These are phyloP conservation scores for Candida patagonica DNA, from an alignment of 805 yeast genomes.

Conservation along the genomic window DNA sequence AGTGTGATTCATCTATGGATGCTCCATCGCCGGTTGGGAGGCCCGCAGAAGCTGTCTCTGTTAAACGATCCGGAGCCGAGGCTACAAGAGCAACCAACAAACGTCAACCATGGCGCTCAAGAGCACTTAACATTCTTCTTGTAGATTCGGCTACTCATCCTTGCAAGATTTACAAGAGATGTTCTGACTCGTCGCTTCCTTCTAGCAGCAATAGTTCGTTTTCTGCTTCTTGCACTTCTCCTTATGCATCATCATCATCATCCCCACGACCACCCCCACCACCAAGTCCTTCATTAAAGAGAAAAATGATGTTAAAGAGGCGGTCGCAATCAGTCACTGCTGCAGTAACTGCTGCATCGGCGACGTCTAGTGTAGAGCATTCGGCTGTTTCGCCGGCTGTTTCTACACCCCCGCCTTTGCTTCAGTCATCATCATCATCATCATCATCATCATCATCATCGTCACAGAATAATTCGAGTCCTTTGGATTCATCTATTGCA, in stretches of 20 bases:
- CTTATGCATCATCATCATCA: no score
- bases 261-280: constrained; percentile 1
- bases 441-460: constrained; percentile 7
- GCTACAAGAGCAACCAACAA: background rate
- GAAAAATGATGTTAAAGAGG: background rate
- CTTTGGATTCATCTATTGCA: background rate
- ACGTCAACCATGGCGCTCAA: background rate
- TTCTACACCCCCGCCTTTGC: background rate
- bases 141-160: background rate
- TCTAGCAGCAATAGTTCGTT: background rate
- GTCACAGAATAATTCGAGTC: background rate
- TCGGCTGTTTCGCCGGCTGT: background rate
- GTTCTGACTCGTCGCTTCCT: background rate
- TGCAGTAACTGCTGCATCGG: constrained; percentile 6
- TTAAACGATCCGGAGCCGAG: background rate
- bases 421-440: background rate
- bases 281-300: background rate
- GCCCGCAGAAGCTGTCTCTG: no score
- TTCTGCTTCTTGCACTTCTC: no score
- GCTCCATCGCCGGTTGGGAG: background rate
- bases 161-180: constrained; percentile 1
- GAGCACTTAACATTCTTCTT: background rate
- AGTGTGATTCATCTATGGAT: no score
- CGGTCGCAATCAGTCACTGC: background rate
- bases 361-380: constrained; percentile 16